Evolutionary conservation across 306 rosid genomes (phyloP), one percentile per base, ranked within the genome.

Genomic region (Fragaria iinumae): DNA sequence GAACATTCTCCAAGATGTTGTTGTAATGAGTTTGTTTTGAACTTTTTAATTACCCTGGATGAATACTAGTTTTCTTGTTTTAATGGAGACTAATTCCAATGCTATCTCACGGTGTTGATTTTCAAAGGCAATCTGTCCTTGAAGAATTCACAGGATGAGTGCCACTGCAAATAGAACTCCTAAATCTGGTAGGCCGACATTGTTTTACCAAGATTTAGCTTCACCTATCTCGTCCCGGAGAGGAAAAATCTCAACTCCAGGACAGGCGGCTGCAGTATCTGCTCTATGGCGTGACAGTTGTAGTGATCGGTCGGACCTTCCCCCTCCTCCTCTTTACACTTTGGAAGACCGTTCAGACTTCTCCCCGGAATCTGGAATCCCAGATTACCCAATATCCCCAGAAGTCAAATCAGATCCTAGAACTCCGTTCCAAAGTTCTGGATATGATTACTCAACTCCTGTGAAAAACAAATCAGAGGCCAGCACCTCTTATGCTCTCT

Each of bases 131-230:
- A 29, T 38, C 34, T 11, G 43, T 81, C 14, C 1, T 52, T 80
- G 23, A 55, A 47, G 36, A 57, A 16, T 73, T 71, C 60, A 62
- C 10, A 84, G 78, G 59, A 91, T 95, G 98, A 92, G 84, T 73
- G 79, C 86, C 75, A 77, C 91, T 60, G 82, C 74, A 32, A 90
- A 86, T 67, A 92, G 86, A 85, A 96, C 98, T 74, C 92, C 98
- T 36, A 91, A 85, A 47, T 88, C 96, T 6, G 88, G 93, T 68
- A 86, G 96, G 47, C 93, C 88, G 74, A 90, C 99, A 32, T 85
- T 96, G 77, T 96, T 96, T 79, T 91, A 87, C 77, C 98, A 90
- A 86, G 98, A 96, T 88, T 78, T 96, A 86, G 96, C 98, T 77
- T 89, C 98, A 39, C 99, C 99, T 20, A 72, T 92, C 69, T 88